Evolutionary conservation across 352 stramenopile genomes (phyloP), one percentile per base, ranked within the genome.

Genomic region (Globisporangium nunn): DNA sequence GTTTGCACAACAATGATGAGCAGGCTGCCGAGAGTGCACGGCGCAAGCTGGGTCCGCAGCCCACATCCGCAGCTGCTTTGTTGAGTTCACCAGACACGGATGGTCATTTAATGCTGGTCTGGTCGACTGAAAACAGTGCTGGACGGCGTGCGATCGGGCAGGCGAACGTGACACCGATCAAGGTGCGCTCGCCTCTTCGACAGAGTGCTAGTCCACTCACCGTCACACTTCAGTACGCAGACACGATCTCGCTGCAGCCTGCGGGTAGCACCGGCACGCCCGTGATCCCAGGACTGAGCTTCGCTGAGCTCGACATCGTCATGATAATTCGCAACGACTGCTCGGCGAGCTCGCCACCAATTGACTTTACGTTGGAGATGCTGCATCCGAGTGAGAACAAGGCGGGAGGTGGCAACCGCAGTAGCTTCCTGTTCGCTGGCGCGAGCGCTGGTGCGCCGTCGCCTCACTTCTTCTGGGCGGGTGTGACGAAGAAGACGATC

Each of bases 331-430:
- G 74, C 46, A 95, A 91, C 49, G 75, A 85, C 46, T 82, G 71
- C 7, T 49, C 68, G 0, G 56, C 64, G n/a, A 72, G 43, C 45
- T 87, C 83, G 7, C 37, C 62, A 14, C 69, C 83, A 4, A 73
- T 95, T 39, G 78, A 91, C 44, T 88, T 93, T 37, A 89, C 77
- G 4, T 44, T 95, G 7, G 84, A 94, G 56, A 73, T 91, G 68
- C 65, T 94, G 40, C 79, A 85, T 59, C 81, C 84, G 2, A 73
- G 88, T 50, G 78, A 93, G 63, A 63, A 59, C 50, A 78, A 85
- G 18, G 10, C 48, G 33, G 14, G 3, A 10, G 23, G 40, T 44
- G 33, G 30, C 43, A 44, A 49, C 10, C 31, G 23, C 23, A 47
- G 39, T 11, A 51, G 52, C 35, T 59, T 65, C 49, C 40, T 51